Base-by-base conservation (phyloP, 2,329 filamentous ascomycete genomes). In the Clonostachys rosea region DNA sequence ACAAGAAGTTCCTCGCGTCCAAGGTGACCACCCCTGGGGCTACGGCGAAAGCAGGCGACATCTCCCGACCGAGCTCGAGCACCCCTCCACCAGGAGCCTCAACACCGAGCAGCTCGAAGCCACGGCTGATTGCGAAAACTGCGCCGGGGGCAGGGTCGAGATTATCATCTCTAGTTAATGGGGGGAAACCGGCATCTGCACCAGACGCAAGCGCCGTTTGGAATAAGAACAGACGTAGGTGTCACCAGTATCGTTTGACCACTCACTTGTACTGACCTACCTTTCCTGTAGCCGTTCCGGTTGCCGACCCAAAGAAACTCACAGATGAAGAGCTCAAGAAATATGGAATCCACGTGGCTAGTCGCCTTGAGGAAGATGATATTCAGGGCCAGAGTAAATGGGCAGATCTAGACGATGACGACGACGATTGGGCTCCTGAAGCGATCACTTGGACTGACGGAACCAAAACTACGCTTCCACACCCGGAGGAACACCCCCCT, bases 381-480 rank as follows among this genome's bases (percentile, higher is more conserved):
- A 66, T 75, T 46, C 81, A 81, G 49, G 87, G 87, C 49, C 86
- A 91, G 57, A 83, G 85, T 34, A 92, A 91, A 62, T 95, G 89
- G 89, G 89, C 89, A 20, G 89, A 95, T 59, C 91, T 92, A 50
- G 89, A 94, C 51, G 89, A 94, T 49, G 89, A 94, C 53, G 87
- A 91, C 58, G 89, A 94, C 36, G 88, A 92, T 59, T 92, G 89
- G 87, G 86, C 84, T 13, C 89, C 89, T 3, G 88, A 94, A 53
- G 83, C 86, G 45, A 90, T 94, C 54, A 88, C 88, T 49, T 95
- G 89, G 89, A 88, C 87, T 60, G 89, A 95, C 64, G 89, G 89
- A 46, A 94, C 89, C 43, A 92, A 92, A 65, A 87, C 87, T 34
- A 88, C 84, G 6, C 73, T 91, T 14, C 81, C 86, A 14, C 78